Conservation (phyloP, 306 rosid species). For the Trichosanthes cucumerina region DNA sequence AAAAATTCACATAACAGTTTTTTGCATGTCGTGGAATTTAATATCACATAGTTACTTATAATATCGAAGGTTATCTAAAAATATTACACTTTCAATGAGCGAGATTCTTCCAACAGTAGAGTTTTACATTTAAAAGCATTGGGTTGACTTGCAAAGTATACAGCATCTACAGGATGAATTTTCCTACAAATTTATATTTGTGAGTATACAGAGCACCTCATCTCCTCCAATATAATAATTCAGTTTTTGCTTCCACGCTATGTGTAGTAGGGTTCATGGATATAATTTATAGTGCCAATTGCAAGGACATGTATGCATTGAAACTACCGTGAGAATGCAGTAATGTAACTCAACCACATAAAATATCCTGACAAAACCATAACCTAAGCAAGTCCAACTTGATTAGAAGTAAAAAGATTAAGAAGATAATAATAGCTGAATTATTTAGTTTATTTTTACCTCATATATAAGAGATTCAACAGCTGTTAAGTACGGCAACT, state of each 20-base stretch:
- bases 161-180: not conserved
- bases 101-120: not conserved
- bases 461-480: slow-evolving; percentile 60
- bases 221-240: not conserved
- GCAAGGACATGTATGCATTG: not conserved
- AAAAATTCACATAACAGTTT: not conserved
- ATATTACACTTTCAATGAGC: not conserved
- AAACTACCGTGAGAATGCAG: not conserved
- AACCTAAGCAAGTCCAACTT: not conserved
- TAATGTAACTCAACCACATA: not conserved
- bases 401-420: not conserved
- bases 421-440: not conserved
- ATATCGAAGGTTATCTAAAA: not conserved
- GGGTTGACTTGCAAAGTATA: not conserved
- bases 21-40: not conserved
- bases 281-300: not conserved
- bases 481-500: slow-evolving; percentile 73
- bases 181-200: not conserved
- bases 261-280: not conserved
- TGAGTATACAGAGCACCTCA: not conserved
- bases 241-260: not conserved
- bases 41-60: not conserved
- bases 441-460: slow-evolving; percentile 34
- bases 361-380: not conserved
- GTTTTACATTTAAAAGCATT: not conserved